A percentile compares a stretch with the other conserved stretches of the same genome.
These are phyloP conservation scores for Cichorium intybus DNA, from an alignment of 140 eudicot genomes.

Conservation along the genomic window DNA sequence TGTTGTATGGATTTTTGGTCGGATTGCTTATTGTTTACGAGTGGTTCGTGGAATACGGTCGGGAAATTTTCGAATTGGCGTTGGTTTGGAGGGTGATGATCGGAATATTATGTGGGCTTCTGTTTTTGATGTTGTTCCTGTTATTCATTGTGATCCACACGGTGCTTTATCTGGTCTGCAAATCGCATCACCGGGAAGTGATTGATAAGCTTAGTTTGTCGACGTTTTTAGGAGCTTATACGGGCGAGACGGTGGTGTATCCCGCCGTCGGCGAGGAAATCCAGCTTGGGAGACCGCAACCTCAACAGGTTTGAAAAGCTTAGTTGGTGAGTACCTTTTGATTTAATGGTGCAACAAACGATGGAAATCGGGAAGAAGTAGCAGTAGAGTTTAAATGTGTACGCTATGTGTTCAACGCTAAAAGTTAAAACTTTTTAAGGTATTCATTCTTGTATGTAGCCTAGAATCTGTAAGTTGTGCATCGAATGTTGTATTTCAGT, in stretches of 20 bases:
- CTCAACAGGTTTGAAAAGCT: not conserved
- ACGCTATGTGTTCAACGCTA: too few species aligned
- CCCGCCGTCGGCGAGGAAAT: conserved; percentile 21
- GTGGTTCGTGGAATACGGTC: conserved; percentile 9
- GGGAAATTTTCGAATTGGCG: not conserved
- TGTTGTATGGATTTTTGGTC: conserved; percentile 12
- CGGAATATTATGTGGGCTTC: conserved; percentile 9
- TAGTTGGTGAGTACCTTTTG: not conserved
- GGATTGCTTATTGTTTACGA: conserved; percentile 2
- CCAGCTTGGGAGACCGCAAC: conserved; percentile 13
- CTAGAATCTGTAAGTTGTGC: not conserved
- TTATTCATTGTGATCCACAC: conserved; percentile 32
- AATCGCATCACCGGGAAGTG: conserved; percentile 40
- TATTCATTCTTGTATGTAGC: too few species aligned
- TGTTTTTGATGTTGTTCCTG: conserved; percentile 24
- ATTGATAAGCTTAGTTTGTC: conserved; percentile 34
- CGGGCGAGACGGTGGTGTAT: conserved; percentile 16
- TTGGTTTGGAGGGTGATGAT: conserved; percentile 30
- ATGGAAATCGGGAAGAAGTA: not conserved
- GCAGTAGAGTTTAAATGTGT: too few species aligned
- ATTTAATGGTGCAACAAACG: not conserved
- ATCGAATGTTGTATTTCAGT: not conserved
- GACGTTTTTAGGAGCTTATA: conserved; percentile 14
- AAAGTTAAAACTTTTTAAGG: too few species aligned
- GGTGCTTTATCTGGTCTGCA: conserved; percentile 35